Conservation (phyloP, 345 rosid species). For the Chamaenerion angustifolium region DNA sequence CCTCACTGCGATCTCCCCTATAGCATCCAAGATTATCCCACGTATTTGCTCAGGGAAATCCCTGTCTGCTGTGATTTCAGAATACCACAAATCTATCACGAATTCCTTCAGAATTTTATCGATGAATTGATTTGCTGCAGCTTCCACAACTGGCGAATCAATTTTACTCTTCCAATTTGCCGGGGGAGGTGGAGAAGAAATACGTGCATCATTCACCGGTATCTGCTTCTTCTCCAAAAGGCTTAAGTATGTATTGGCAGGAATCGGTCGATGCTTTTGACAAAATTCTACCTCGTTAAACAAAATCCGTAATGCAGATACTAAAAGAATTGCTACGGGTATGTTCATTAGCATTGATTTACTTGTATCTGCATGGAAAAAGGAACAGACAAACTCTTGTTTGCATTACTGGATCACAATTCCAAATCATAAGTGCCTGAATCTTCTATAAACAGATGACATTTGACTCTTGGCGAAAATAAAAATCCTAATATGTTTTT, state of each 20-base stretch:
- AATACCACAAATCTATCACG: slow-evolving; percentile 79
- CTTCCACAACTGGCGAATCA: slow-evolving; percentile 78
- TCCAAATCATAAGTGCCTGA: too few relatives aligned
- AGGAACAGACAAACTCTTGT: neutral
- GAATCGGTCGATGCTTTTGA: slow-evolving; percentile 35
- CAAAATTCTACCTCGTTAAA: slow-evolving; percentile 57
- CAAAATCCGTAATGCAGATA: slow-evolving; percentile 35
- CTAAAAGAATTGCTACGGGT: slow-evolving; percentile 58
- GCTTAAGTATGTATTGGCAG: slow-evolving; percentile 30
- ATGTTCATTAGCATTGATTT: slow-evolving; percentile 89
- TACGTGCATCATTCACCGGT: slow-evolving; percentile 62
- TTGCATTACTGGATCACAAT: too few relatives aligned
- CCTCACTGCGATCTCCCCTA: slow-evolving; percentile 77
- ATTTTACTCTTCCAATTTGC: slow-evolving; percentile 72
- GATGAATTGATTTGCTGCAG: slow-evolving; percentile 59
- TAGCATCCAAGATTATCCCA: slow-evolving; percentile 71
- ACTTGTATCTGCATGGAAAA: slow-evolving; percentile 57
- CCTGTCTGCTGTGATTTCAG: slow-evolving; percentile 75
- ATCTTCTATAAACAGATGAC: too few relatives aligned
- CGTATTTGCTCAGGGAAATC: slow-evolving; percentile 83
- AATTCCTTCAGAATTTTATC: slow-evolving; percentile 81
- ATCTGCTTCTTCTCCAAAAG: slow-evolving; percentile 58
- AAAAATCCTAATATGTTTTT: too few relatives aligned
- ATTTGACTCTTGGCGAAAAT: too few relatives aligned
- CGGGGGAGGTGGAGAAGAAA: slow-evolving; percentile 34